These are phyloP conservation scores for Fusarium domesticum DNA, from an alignment of 2,329 filamentous ascomycete species.

Conservation along the genomic window DNA sequence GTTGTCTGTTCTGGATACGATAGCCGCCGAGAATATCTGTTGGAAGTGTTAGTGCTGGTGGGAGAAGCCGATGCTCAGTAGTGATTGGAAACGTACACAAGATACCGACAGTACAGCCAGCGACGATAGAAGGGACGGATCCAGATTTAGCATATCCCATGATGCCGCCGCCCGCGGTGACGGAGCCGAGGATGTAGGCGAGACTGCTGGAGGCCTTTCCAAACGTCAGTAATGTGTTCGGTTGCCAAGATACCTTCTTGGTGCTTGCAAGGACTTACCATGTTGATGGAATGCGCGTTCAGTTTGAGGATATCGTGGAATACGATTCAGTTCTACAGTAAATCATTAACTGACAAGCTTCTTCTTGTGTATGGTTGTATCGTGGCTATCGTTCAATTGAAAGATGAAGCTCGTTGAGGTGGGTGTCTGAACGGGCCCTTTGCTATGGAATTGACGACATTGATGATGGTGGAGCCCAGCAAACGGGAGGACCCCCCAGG, in stretches of 20 bases:
- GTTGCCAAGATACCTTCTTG: too few species aligned
- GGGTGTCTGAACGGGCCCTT: too few species aligned
- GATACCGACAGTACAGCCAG: conserved; percentile 76
- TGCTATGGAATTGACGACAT: conserved; percentile 16
- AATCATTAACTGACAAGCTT: too few species aligned
- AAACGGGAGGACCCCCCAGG: conserved; percentile 7
- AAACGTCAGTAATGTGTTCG: not conserved
- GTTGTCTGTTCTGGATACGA: conserved; percentile 69
- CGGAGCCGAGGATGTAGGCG: conserved; percentile 72
- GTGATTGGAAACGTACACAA: conserved; percentile 47
- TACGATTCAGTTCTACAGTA: too few species aligned
- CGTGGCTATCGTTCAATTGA: too few species aligned
- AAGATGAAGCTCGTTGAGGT: too few species aligned
- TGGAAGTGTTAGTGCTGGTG: conserved; percentile 4
- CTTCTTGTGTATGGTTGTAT: too few species aligned
- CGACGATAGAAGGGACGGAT: conserved; percentile 81
- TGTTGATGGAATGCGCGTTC: too few species aligned
- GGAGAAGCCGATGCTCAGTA: not conserved
- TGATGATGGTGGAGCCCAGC: conserved; percentile 2
- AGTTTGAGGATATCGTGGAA: too few species aligned
- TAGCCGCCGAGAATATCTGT: conserved; percentile 75
- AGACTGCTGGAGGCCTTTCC: conserved; percentile 25
- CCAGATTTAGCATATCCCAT: conserved; percentile 82
- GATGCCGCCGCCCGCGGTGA: conserved; percentile 84
- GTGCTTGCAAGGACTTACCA: conserved; percentile 11